Base-by-base conservation (phyloP, 805 yeast species). In the Candida silvicultrix region DNA sequence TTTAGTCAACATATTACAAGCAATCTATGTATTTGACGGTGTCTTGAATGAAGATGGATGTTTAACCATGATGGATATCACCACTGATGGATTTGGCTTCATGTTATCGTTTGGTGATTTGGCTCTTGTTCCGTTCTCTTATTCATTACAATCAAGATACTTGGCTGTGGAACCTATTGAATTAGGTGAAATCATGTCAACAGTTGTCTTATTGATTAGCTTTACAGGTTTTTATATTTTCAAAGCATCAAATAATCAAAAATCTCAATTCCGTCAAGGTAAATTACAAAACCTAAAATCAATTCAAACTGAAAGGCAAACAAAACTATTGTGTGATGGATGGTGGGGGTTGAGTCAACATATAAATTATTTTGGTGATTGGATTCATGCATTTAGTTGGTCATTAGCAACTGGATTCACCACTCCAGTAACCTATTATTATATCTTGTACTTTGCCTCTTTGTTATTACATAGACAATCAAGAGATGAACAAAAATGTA, bases 301-400 rank as follows among this genome's bases (percentile, higher is more conserved):
- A 45, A 85, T 94, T 48, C 69, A 77, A 51, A 84, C 97, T 0
- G 70, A 75, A 28, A 78, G 85, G 15, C 95, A 95, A 1, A 83
- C 96, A 22, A 85, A 79, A 59, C 74, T 94, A 52, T 68, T 94
- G 40, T 77, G 81, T 45, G 94, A 89, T 58, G 97, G 98, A 3
- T 94, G 98, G 99, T 94, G 99, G 99, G 85, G 85, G 2, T 64
- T 73, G 18, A 81, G 96, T 7, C 96, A 95, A 54, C 99, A 94
- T 64, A 89, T 88, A 60, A 94, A 94, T 62, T 94, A 94, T 66
- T 75, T 90, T 48, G 99, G 99, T 38, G 99, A 94, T 68, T 89
- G 97, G 90, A 62, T 94, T 38, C 82, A 89, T 59, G 88, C 97
- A 0, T 73, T 86, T 70, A 80, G 95, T 40, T 92, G 96, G 96